Conservation (phyloP, 148 eudicot genomes). For the Mesembryanthemum crystallinum region DNA sequence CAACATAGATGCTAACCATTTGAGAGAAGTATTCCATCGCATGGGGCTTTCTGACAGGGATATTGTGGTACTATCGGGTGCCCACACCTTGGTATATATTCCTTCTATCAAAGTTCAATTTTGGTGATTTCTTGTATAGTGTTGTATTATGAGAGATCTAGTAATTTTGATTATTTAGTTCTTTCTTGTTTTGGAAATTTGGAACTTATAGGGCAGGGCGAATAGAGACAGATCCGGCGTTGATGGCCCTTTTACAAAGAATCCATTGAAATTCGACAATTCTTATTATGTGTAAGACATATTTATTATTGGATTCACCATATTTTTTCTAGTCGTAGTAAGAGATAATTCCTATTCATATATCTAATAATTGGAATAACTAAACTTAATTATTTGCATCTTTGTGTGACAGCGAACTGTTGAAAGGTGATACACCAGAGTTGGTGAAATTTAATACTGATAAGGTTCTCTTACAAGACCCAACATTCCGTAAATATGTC, state of each 20-base stretch:
- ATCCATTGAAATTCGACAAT: slow-evolving; percentile 84
- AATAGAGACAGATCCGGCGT: slow-evolving; percentile 82
- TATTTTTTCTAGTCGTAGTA: background rate
- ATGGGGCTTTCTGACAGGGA: slow-evolving; percentile 89
- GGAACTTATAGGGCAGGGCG: slow-evolving; percentile 71
- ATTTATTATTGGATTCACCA: no score
- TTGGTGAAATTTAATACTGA: slow-evolving; percentile 81
- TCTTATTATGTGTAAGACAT: slow-evolving; percentile 81
- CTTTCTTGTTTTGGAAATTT: no score
- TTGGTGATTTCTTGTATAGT: no score
- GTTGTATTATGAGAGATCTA: no score
- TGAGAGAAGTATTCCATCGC: slow-evolving; percentile 61
- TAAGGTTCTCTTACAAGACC: slow-evolving; percentile 59
- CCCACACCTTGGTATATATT: slow-evolving; percentile 92
- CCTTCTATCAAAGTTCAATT: no score
- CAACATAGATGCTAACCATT: slow-evolving; percentile 72
- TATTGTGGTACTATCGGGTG: slow-evolving; percentile 88
- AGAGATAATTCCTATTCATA: no score
- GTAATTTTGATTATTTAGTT: no score
- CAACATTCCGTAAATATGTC: slow-evolving; percentile 52
- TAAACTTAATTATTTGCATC: no score
- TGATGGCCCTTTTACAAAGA: slow-evolving; percentile 78
- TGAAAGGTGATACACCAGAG: slow-evolving; percentile 50
- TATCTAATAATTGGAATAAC: no score
- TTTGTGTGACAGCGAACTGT: slow-evolving; percentile 54